Percentiles rank a stretch among this genome's conserved stretches.
These are phyloP conservation scores for Aureobasidium zeae DNA, from an alignment of 2,329 filamentous ascomycete species.

Conservation along the genomic window DNA sequence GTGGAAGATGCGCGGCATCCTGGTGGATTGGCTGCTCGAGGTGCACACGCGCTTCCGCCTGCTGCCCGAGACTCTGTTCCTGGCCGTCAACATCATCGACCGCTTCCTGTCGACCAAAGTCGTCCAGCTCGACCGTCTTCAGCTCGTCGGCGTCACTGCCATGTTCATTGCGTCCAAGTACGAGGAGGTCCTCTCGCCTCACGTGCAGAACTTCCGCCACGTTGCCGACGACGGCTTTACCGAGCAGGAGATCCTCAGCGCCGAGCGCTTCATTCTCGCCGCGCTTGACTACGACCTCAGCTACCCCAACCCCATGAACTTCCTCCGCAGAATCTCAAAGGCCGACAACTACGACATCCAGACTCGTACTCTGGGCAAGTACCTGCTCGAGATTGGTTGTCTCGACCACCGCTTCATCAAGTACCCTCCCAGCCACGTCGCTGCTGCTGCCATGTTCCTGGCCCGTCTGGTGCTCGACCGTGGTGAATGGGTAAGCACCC, in stretches of 20 bases:
- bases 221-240: slow-evolving; percentile 95
- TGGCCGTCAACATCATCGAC: slow-evolving; percentile 96
- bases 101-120: slow-evolving; percentile 93
- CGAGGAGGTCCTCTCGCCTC: slow-evolving; percentile 92
- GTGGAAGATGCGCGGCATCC: slow-evolving; percentile 97
- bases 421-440: slow-evolving; percentile 80
- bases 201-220: slow-evolving; percentile 93
- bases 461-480: slow-evolving; percentile 82
- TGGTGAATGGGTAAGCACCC: slow-evolving; percentile 73
- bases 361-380: slow-evolving; percentile 93
- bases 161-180: slow-evolving; percentile 99
- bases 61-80: slow-evolving; percentile 89
- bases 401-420: slow-evolving; percentile 90
- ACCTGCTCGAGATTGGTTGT: slow-evolving; percentile 92
- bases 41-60: slow-evolving; percentile 96
- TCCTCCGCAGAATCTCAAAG: slow-evolving; percentile 95
- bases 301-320: slow-evolving; percentile 99
- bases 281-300: slow-evolving; percentile 94
- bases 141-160: slow-evolving; percentile 92
- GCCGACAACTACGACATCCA: slow-evolving; percentile 99
- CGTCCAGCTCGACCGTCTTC: slow-evolving; percentile 88
- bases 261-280: slow-evolving; percentile 88
- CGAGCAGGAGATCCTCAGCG: slow-evolving; percentile 88
- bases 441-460: slow-evolving; percentile 90
- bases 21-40: slow-evolving; percentile 97